Conservation (phyloP, 306 rosid species). For the Acacia crassicarpa region DNA sequence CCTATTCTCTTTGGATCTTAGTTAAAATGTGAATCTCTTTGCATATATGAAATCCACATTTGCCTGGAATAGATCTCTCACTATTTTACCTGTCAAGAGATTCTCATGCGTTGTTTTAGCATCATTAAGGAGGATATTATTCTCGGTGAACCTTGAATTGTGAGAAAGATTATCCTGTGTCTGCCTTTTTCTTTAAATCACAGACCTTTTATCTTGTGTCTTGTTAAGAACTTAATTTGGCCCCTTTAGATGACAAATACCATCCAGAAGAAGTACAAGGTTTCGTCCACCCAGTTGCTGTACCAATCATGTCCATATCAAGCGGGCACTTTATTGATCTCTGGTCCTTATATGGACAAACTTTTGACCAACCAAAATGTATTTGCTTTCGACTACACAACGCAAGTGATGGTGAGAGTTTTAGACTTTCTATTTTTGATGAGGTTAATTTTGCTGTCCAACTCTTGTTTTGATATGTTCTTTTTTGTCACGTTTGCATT, state of each 20-base stretch:
- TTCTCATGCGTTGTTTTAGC: conserved; percentile 1
- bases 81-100: not conserved
- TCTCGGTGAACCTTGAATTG: not conserved
- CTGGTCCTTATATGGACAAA: conserved; percentile 84
- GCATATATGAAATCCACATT: not conserved
- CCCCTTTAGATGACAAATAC: conserved; percentile 85
- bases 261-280: conserved; percentile 89
- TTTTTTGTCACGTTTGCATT: conserved; percentile 19
- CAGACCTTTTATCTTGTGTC: not conserved
- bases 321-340: conserved; percentile 64
- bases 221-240: conserved; percentile 59
- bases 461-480: not conserved
- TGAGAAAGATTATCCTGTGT: not conserved
- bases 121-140: not conserved
- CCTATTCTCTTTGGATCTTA: not conserved
- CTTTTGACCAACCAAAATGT: conserved; percentile 72
- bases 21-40: not conserved
- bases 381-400: conserved; percentile 77
- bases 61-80: not conserved
- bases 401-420: conserved; percentile 79
- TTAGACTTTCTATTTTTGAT: not conserved
- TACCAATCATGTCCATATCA: conserved; percentile 96
- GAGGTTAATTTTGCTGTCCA: not conserved
- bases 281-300: conserved; percentile 91
- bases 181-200: not conserved